phyloP scores from a whole-genome alignment of 495 filamentous ascomycete genomes.

The Oleoguttula mirabilis region DNA sequence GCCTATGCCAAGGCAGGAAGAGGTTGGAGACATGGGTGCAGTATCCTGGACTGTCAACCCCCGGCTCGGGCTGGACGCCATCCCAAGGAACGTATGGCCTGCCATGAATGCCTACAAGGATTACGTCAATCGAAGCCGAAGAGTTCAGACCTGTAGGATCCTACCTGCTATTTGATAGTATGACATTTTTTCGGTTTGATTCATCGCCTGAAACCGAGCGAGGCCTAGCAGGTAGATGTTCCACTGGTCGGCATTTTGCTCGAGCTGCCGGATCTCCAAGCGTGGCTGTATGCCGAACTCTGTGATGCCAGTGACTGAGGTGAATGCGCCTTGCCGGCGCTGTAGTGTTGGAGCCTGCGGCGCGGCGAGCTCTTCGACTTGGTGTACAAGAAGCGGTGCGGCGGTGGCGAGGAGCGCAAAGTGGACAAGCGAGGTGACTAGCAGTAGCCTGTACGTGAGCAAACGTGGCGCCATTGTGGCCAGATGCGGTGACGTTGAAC shows the following conservation, averaged over 20 bases:
- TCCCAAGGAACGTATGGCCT: conserved; percentile 46
- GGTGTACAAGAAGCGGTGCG: background rate
- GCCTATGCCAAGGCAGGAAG: conserved; percentile 61
- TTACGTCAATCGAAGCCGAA: conserved; percentile 22
- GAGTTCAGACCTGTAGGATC: conserved; percentile 8
- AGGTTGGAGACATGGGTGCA: conserved; percentile 54
- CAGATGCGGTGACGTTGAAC: no score
- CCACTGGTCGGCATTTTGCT: conserved; percentile 45
- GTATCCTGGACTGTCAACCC: conserved; percentile 43
- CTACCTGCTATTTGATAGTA: conserved; percentile 51
- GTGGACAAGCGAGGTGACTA: no score
- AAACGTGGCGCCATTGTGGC: no score
- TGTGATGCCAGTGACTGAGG: conserved; percentile 7
- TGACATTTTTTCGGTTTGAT: conserved; percentile 41
- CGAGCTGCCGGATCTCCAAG: conserved; percentile 44
- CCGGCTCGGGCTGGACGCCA: conserved; percentile 38
- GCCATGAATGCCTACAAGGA: conserved; percentile 45
- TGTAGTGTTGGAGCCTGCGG: background rate
- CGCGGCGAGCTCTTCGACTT: background rate
- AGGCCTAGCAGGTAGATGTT: conserved; percentile 48
- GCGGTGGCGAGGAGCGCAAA: no score
- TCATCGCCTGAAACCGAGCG: conserved; percentile 40
- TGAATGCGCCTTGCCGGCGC: conserved; percentile 3
- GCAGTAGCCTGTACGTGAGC: no score
- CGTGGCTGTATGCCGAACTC: conserved; percentile 23